A percentile compares a stretch with the other conserved stretches of the same genome.
These are phyloP conservation scores for Fabrea salina DNA, from an alignment of 169 alveolate genomes.

Conservation along the genomic window DNA sequence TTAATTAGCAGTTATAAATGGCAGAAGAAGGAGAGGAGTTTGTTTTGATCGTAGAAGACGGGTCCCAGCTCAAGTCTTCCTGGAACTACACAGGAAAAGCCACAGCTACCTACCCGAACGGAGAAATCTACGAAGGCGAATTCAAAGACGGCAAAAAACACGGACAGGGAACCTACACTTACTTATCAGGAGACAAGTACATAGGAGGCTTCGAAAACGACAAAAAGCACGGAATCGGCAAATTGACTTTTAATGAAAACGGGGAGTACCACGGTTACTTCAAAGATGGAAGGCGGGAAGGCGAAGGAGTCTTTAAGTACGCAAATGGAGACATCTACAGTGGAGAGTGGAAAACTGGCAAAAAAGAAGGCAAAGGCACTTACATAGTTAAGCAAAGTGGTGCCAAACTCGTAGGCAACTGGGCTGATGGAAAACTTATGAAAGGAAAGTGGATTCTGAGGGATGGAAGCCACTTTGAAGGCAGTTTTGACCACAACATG, in stretches of 20 bases:
- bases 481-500: slow-evolving; percentile 74
- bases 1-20: slow-evolving; percentile 29
- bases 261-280: slow-evolving; percentile 84
- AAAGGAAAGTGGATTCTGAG: slow-evolving; percentile 87
- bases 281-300: slow-evolving; percentile 78
- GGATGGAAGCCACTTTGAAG: slow-evolving; percentile 76
- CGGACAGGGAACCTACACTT: slow-evolving; percentile 67
- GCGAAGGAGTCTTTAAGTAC: slow-evolving; percentile 89
- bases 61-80: slow-evolving; percentile 1
- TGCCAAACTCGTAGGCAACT: slow-evolving; percentile 70
- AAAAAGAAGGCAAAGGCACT: slow-evolving; percentile 90
- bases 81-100: slow-evolving; percentile 79
- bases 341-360: slow-evolving; percentile 89
- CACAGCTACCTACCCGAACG: slow-evolving; percentile 82
- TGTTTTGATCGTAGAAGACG: neutral
- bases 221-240: slow-evolving; percentile 79
- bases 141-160: slow-evolving; percentile 73
- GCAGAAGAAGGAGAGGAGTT: slow-evolving; percentile 35
- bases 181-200: slow-evolving; percentile 53
- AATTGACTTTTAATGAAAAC: slow-evolving; percentile 59
- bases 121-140: slow-evolving; percentile 83
- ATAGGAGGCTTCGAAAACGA: slow-evolving; percentile 71
- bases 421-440: slow-evolving; percentile 77
- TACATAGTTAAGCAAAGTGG: slow-evolving; percentile 50
- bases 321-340: slow-evolving; percentile 88